Evolutionary conservation across 805 yeast genomes (phyloP).

Genomic region (Metschnikowia picachoensis): DNA sequence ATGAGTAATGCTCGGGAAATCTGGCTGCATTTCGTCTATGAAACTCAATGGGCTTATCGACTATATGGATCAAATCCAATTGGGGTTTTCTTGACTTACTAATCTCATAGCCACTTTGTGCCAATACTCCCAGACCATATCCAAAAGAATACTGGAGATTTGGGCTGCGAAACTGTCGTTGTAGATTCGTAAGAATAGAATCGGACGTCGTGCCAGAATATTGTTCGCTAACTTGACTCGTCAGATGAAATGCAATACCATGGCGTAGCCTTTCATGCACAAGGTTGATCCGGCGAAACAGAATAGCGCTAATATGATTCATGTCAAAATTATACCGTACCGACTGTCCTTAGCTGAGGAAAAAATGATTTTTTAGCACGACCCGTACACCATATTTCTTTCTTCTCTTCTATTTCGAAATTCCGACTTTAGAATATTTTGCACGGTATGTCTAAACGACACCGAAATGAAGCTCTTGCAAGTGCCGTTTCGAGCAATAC

Average conservation of each 20-base stretch:
- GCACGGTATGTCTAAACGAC: background rate
- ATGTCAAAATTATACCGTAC: background rate
- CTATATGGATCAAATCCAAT: conserved; percentile 82
- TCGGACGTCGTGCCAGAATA: background rate
- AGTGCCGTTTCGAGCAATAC: too few species aligned
- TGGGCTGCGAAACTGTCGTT: conserved; percentile 30
- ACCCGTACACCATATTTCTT: background rate
- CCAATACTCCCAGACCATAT: conserved; percentile 91
- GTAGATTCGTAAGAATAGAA: conserved; percentile 6
- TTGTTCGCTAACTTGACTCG: background rate
- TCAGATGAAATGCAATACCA: too few species aligned
- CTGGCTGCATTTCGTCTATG: conserved; percentile 68
- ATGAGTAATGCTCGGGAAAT: conserved; percentile 75
- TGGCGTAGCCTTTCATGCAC: too few species aligned
- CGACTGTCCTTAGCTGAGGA: background rate
- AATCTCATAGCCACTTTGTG: conserved; percentile 48
- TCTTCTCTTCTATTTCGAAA: background rate
- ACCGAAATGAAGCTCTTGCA: background rate
- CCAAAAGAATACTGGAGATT: conserved; percentile 83
- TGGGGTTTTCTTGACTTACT: conserved; percentile 50
- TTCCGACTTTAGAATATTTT: background rate
- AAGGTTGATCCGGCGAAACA: too few species aligned
- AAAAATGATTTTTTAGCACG: background rate
- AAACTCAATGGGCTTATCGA: conserved; percentile 69
- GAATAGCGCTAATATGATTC: too few species aligned